These are phyloP conservation scores for Wickerhamiella australiensis DNA, from an alignment of 805 yeast species.

Conservation along the genomic window DNA sequence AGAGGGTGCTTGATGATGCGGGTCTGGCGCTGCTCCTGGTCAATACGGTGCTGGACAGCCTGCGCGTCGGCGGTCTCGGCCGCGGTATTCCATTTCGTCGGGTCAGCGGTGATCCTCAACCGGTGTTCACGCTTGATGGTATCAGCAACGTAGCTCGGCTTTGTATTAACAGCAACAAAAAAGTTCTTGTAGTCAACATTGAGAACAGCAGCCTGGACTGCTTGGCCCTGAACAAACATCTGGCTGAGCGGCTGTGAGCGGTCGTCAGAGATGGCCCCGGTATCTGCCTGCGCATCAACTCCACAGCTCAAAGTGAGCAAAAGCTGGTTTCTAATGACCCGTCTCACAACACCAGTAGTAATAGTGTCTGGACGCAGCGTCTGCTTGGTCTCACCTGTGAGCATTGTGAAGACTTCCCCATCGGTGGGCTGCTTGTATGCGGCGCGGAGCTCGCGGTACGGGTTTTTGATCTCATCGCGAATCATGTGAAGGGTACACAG, in stretches of 20 bases:
- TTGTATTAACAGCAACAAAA: constrained; percentile 59
- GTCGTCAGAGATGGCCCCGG: constrained; percentile 29
- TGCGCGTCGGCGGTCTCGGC: constrained; percentile 50
- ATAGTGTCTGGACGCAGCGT: constrained; percentile 57
- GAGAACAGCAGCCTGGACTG: constrained; percentile 70
- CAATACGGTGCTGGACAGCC: constrained; percentile 57
- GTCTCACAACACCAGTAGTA: constrained; percentile 61
- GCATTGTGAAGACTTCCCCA: constrained; percentile 69
- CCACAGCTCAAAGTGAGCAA: constrained; percentile 44
- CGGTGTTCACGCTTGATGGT: constrained; percentile 32
- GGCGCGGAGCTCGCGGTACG: constrained; percentile 75
- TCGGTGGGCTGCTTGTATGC: constrained; percentile 52
- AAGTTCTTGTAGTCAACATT: constrained; percentile 63
- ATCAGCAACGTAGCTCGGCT: constrained; percentile 49
- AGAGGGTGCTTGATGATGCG: constrained; percentile 85
- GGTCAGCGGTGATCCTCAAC: constrained; percentile 34
- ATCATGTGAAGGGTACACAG: constrained; percentile 72
- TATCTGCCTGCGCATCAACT: constrained; percentile 42
- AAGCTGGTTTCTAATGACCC: constrained; percentile 41
- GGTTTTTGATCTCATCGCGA: constrained; percentile 73
- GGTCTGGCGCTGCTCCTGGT: constrained; percentile 53
- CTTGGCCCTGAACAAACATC: constrained; percentile 45
- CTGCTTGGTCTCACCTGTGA: constrained; percentile 75
- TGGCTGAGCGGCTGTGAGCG: constrained; percentile 21
- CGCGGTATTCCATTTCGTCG: constrained; percentile 64